Evolutionary conservation across 2,329 filamentous ascomycete species (phyloP), one percentile per base, ranked within the genome.

Genomic region (Botrytis squamosa): DNA sequence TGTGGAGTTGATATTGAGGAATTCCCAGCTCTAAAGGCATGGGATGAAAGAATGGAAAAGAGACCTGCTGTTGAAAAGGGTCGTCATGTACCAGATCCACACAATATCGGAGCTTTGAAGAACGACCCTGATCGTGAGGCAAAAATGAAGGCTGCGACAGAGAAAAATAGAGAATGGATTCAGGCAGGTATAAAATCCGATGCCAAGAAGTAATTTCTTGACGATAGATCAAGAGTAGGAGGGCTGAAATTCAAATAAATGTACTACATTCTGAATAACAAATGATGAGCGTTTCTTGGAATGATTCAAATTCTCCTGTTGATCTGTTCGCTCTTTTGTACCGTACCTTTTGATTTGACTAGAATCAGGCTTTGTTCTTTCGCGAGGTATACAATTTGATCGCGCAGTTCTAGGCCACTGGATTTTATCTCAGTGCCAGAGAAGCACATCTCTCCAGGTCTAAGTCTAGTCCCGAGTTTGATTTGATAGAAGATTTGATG

Each of bases 1-100:
- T 87, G 87, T 67, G 91, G 91, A 25, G 81, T 94, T 62, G 88
- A 94, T 69, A 89, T 95, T 72, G 85, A 90, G 1, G 90, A 94
- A 74, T 97, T 95, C 83, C 93, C 93, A 4, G 82, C 88, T 67
- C 81, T 97, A 75, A 89, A 93, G 80, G 89, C 89, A 55, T 97
- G 94, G 94, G 86, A 95, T 75, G 88, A 92, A 77, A 87, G 86
- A 75, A 87, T 97, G 83, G 85, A 90, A 25, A 85, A 88, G 76
- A 88, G 93, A 1, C 90, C 91, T 0, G 93, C 86, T 2, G 88
- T 95, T 29, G 89, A 95, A 83, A 93, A 91, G 82, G 94, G 93
- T 33, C 86, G 90, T 72, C 86, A 95, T 83, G 89, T 95, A 20
- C 93, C 93, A 4, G 85, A 87, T 18, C 87, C 83, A 44, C 88